phyloP scores from a whole-genome alignment of 345 rosid species.

The Clausena lansium region DNA sequence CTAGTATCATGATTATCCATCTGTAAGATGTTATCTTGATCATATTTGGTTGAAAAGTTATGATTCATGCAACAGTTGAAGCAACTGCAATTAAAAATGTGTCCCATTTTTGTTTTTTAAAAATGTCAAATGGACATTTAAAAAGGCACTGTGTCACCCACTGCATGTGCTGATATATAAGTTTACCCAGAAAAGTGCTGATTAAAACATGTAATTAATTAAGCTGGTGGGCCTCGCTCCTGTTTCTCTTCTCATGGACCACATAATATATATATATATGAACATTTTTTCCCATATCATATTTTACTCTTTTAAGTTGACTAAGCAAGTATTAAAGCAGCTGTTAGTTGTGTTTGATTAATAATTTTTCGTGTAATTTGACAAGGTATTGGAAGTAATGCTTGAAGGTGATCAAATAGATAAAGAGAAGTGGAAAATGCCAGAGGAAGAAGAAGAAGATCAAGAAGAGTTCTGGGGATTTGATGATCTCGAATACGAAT shows the following conservation, averaged over 20 bases:
- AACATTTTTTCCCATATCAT: no score
- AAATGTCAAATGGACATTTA: slow-evolving; percentile 2
- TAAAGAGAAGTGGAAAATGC: slow-evolving; percentile 79
- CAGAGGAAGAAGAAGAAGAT: slow-evolving; percentile 68
- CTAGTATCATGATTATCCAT: not conserved
- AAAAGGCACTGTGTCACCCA: not conserved
- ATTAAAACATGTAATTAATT: not conserved
- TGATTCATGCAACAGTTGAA: not conserved
- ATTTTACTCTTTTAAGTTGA: not conserved
- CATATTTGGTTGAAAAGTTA: slow-evolving; percentile 8
- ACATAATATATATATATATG: not conserved
- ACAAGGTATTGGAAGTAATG: slow-evolving; percentile 69
- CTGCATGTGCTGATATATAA: not conserved
- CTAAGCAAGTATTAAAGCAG: slow-evolving; percentile 6
- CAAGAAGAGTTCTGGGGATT: slow-evolving; percentile 84
- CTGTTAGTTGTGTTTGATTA: slow-evolving; percentile 21
- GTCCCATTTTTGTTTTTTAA: not conserved
- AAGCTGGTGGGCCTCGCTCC: not conserved
- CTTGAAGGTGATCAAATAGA: slow-evolving; percentile 48
- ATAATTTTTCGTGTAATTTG: not conserved
- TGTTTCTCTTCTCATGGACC: slow-evolving; percentile 1
- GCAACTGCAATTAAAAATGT: not conserved
- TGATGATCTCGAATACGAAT: slow-evolving; percentile 82
- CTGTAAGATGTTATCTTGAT: not conserved
- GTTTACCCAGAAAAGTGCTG: slow-evolving; percentile 12